Conservation (phyloP, 495 filamentous ascomycete genomes). For the Bathelium albidoporum region DNA sequence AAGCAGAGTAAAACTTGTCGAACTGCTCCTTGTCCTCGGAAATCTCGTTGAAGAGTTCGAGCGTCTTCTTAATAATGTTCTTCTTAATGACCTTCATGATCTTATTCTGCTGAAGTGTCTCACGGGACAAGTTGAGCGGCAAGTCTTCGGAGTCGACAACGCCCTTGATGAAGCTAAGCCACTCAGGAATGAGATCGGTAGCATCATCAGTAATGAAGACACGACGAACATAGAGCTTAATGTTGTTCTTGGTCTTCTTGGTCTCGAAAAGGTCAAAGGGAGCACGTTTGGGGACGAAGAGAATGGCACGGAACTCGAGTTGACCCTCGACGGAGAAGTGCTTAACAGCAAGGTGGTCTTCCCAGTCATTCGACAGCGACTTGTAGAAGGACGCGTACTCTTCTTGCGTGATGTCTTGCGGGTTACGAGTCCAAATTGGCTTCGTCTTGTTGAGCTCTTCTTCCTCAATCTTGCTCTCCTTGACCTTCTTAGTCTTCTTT, state of each 20-base stretch:
- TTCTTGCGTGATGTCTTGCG: constrained; percentile 86
- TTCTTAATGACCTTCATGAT: constrained; percentile 99
- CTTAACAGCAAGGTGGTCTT: constrained; percentile 98
- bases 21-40: constrained; percentile 99
- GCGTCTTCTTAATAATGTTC: constrained; percentile 99
- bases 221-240: constrained; percentile 99
- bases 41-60: constrained; percentile 98
- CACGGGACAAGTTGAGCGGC: constrained; percentile 96
- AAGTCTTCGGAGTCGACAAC: constrained; percentile 99
- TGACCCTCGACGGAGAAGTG: constrained; percentile 99
- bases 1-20: constrained; percentile 99
- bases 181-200: constrained; percentile 97
- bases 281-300: constrained; percentile 98
- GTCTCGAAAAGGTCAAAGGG: constrained; percentile 99
- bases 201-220: constrained; percentile 99
- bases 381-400: constrained; percentile 99
- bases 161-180: constrained; percentile 99
- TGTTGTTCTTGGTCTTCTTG: constrained; percentile 99
- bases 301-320: constrained; percentile 98
- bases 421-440: constrained; percentile 99
- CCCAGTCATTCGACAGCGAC: constrained; percentile 98
- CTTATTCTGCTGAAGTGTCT: constrained; percentile 99
- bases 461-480: constrained; percentile 96
- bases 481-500: constrained; percentile 95
- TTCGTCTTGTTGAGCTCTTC: constrained; percentile 99